Conservation (phyloP, 345 rosid genomes). For the Pistacia integerrima region DNA sequence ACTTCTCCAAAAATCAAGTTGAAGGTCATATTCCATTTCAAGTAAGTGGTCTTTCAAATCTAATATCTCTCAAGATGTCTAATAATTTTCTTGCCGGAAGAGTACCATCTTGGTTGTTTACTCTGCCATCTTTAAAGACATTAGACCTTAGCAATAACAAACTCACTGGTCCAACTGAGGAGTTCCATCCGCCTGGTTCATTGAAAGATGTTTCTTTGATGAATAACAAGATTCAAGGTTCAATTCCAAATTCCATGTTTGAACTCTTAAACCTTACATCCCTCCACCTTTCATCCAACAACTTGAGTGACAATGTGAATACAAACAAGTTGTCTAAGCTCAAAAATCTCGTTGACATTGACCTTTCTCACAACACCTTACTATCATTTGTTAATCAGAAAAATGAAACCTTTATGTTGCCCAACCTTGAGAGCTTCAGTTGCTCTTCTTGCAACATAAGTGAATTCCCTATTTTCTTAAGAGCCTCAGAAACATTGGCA, state of each 20-base stretch:
- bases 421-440: background rate
- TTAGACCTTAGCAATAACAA: slow-evolving; percentile 4
- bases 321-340: background rate
- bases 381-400: background rate
- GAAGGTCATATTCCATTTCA: background rate
- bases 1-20: too few species aligned
- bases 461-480: background rate
- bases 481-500: background rate
- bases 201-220: background rate
- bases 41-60: background rate
- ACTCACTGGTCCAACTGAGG: background rate
- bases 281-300: background rate
- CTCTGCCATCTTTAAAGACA: slow-evolving; percentile 3
- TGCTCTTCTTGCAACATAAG: background rate
- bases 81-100: background rate
- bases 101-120: slow-evolving; percentile 15
- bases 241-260: background rate
- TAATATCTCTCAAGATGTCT: background rate
- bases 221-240: background rate
- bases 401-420: background rate
- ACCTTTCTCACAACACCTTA: background rate
- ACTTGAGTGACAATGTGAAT: background rate
- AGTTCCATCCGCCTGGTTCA: background rate
- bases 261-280: background rate
- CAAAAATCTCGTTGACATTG: background rate